Evolutionary conservation across 1,284 basidiomycete species (phyloP).

Genomic region (Xerocomus subilludens): DNA sequence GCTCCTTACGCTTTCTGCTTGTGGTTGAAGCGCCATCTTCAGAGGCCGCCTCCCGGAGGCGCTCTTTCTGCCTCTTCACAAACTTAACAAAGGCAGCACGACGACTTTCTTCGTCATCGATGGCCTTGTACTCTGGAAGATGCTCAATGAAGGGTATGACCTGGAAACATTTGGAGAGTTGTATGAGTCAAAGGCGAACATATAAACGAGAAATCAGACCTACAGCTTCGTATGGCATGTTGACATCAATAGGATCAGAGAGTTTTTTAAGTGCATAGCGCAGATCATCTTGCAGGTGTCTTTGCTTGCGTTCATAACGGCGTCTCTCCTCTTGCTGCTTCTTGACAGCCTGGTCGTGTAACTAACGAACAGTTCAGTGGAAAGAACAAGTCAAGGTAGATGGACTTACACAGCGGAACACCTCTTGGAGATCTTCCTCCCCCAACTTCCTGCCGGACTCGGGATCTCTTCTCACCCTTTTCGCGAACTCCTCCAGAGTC

Average conservation of each 20-base stretch:
- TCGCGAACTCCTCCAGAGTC: conserved; percentile 68
- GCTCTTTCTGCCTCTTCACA: conserved; percentile 89
- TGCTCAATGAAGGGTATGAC: conserved; percentile 80
- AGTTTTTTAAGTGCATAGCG: conserved; percentile 95
- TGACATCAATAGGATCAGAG: conserved; percentile 80
- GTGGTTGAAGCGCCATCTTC: conserved; percentile 83
- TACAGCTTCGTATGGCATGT: conserved; percentile 81
- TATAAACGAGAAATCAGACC: conserved; percentile 39
- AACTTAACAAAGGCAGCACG: conserved; percentile 86
- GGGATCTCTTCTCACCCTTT: conserved; percentile 66
- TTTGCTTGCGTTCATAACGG: conserved; percentile 81
- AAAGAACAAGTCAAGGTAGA: conserved; percentile 13
- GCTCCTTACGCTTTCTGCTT: conserved; percentile 80
- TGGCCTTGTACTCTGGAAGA: conserved; percentile 83
- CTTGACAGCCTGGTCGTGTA: conserved; percentile 76
- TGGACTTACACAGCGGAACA: conserved; percentile 73
- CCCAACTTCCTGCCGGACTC: conserved; percentile 62
- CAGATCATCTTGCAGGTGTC: conserved; percentile 94
- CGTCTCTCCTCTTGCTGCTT: conserved; percentile 84
- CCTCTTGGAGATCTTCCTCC: conserved; percentile 67
- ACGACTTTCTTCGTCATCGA: conserved; percentile 84
- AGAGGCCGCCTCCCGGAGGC: conserved; percentile 77
- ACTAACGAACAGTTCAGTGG: conserved; percentile 56
- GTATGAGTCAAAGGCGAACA: not conserved
- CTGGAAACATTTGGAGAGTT: conserved; percentile 53